phyloP scores from a whole-genome alignment of 2,329 filamentous ascomycete species.

The Colletotrichum chrysophilum region DNA sequence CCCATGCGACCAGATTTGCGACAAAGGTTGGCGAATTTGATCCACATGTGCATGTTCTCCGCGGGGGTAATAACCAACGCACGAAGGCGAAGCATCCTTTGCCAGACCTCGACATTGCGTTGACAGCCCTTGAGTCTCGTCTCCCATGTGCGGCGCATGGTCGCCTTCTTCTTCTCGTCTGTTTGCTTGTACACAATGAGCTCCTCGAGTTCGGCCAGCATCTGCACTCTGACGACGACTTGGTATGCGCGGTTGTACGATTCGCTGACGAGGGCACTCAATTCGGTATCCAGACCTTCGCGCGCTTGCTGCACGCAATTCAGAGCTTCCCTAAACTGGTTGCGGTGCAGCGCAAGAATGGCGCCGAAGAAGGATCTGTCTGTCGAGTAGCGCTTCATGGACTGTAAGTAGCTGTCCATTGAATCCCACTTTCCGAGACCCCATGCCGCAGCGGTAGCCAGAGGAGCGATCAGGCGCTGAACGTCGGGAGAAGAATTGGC shows the following conservation, averaged over 20 bases:
- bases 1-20: constrained; percentile 95
- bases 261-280: constrained; percentile 95
- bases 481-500: constrained; percentile 86
- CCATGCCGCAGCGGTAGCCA: constrained; percentile 96
- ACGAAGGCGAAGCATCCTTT: constrained; percentile 94
- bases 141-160: constrained; percentile 95
- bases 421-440: constrained; percentile 95
- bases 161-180: constrained; percentile 85
- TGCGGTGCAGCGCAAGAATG: constrained; percentile 91
- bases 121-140: constrained; percentile 93
- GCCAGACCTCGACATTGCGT: constrained; percentile 97
- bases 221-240: constrained; percentile 97
- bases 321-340: constrained; percentile 93
- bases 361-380: constrained; percentile 98
- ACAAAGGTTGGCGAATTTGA: constrained; percentile 98
- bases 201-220: constrained; percentile 98
- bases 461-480: constrained; percentile 86
- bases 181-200: constrained; percentile 98
- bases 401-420: constrained; percentile 96
- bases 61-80: constrained; percentile 89
- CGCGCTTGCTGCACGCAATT: constrained; percentile 88
- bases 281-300: constrained; percentile 92
- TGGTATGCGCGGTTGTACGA: constrained; percentile 98
- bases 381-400: constrained; percentile 92
- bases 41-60: constrained; percentile 99